A percentile compares a stretch with the other conserved stretches of the same genome.
Conservation (phyloP, 306 rosid genomes). For the Castanea mollissima region DNA sequence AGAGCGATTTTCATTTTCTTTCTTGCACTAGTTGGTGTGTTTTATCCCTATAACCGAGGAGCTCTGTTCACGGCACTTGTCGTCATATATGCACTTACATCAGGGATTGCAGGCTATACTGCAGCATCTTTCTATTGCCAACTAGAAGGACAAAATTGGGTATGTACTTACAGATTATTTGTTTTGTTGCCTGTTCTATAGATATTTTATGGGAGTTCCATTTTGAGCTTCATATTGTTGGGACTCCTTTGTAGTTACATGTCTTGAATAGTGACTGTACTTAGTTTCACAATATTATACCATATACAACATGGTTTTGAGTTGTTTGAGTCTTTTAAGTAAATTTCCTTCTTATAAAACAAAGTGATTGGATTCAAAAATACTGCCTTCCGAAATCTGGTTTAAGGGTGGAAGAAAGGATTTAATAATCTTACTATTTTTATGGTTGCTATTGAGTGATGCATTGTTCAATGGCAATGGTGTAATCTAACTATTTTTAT, state of each 20-base stretch:
- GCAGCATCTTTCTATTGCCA: conserved; percentile 49
- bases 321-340: background rate
- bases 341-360: background rate
- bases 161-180: background rate
- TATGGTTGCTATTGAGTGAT: background rate
- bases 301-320: background rate
- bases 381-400: background rate
- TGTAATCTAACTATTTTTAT: background rate
- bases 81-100: conserved; percentile 41
- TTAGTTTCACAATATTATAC: background rate
- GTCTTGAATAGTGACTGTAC: conserved; percentile 4
- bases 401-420: background rate
- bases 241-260: conserved; percentile 6
- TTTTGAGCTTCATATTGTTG: background rate
- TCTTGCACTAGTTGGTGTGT: conserved; percentile 52
- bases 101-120: conserved; percentile 49
- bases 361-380: background rate
- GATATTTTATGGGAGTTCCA: conserved; percentile 9
- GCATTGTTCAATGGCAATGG: background rate
- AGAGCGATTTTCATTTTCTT: conserved; percentile 45
- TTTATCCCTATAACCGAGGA: conserved; percentile 56
- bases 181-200: background rate
- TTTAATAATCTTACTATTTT: background rate
- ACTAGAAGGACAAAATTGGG: conserved; percentile 54
- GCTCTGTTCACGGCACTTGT: conserved; percentile 52